Percentiles rank a stretch among this genome's conserved stretches.
phyloP scores from a whole-genome alignment of 2,329 filamentous ascomycete genomes.

The Aspergillus sojae region DNA sequence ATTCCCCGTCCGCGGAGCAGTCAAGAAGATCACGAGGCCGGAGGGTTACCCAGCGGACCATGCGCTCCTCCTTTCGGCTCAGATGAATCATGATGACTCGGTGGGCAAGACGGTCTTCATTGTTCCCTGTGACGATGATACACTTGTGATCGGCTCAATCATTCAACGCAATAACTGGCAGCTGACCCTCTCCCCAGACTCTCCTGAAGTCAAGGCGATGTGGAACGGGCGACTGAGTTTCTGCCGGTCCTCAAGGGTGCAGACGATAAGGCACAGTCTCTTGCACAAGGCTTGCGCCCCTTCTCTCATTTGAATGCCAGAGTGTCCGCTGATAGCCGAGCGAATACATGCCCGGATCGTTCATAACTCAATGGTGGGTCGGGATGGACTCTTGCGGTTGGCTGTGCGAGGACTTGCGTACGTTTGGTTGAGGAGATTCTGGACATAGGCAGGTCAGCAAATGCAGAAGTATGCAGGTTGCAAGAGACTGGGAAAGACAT shows the following conservation, averaged over 20 bases:
- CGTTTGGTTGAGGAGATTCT: slow-evolving; percentile 3
- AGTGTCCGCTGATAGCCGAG: background rate
- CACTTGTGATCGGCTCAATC: background rate
- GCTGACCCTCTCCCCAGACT: background rate
- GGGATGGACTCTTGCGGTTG: slow-evolving; percentile 7
- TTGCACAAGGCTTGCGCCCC: background rate
- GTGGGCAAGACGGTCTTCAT: background rate
- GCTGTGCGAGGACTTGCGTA: slow-evolving; percentile 4
- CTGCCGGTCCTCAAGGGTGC: background rate
- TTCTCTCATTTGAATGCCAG: background rate
- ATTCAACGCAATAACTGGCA: slow-evolving; percentile 2
- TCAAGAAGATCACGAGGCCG: background rate
- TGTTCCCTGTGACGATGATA: background rate
- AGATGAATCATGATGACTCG: background rate
- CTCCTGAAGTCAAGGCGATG: background rate
- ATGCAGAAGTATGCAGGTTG: background rate
- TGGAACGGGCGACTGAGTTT: slow-evolving; percentile 2
- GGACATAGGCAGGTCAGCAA: background rate
- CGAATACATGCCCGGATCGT: background rate
- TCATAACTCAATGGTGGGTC: slow-evolving; percentile 9
- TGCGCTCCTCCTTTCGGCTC: slow-evolving; percentile 1
- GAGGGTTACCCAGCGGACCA: background rate
- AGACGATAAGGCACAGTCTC: background rate
- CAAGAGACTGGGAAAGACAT: background rate
- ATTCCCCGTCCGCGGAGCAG: background rate